These are phyloP conservation scores for Boletellus emodensis DNA, from an alignment of 768 basidiomycete genomes.

Conservation along the genomic window DNA sequence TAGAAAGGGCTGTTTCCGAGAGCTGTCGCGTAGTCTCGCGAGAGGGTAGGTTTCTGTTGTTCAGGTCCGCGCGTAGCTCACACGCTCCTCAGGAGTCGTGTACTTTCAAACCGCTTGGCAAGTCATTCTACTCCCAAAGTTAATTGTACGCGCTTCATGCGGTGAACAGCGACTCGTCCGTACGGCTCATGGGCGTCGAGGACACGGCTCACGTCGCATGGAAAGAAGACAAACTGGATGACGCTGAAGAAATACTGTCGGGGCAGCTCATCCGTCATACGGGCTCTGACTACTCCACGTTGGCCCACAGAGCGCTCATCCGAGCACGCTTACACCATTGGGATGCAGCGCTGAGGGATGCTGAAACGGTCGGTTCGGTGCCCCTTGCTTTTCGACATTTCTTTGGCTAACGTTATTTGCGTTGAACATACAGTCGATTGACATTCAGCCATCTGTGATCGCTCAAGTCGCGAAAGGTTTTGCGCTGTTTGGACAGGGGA, in stretches of 20 bases:
- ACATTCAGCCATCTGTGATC: constrained; percentile 8
- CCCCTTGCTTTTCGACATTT: background rate
- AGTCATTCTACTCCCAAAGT: background rate
- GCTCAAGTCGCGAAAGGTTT: constrained; percentile 7
- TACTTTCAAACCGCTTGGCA: constrained; percentile 3
- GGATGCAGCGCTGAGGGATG: constrained; percentile 9
- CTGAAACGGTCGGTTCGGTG: constrained; percentile 4
- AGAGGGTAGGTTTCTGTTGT: background rate
- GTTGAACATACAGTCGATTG: constrained; percentile 3
- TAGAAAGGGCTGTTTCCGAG: constrained; percentile 4
- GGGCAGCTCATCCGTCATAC: background rate
- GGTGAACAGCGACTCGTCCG: constrained; percentile 4
- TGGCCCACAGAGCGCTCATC: constrained; percentile 7
- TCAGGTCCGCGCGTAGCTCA: background rate
- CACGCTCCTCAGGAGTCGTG: background rate
- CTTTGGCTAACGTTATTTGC: background rate
- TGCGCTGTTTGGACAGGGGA: constrained; percentile 7
- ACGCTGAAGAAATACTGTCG: constrained; percentile 10
- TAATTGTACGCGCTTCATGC: background rate
- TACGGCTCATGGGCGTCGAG: background rate
- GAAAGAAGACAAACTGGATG: constrained; percentile 3
- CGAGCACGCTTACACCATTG: constrained; percentile 3
- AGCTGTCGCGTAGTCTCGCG: constrained; percentile 5
- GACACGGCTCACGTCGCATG: constrained; percentile 2
- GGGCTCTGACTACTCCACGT: background rate